Evolutionary conservation across 73 alveolate genomes (phyloP), one percentile per base, ranked within the genome.

Genomic region (Stentor roeselii): DNA sequence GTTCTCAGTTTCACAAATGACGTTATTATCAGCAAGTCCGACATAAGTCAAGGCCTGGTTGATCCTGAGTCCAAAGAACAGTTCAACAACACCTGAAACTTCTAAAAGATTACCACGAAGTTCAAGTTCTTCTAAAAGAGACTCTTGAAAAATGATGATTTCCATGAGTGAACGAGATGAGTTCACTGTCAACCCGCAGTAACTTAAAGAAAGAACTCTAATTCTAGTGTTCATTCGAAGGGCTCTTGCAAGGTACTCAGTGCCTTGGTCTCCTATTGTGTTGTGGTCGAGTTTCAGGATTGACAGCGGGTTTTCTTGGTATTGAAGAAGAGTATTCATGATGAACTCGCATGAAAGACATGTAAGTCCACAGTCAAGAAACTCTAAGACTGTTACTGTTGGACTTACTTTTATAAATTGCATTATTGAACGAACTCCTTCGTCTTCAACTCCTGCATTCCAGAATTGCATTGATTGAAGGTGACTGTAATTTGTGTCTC

Each of bases 231-330:
- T 87, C 75, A 60, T 74, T 35, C 91, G 84, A 38, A 87, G 59
- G 78, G 80, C 87, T 34, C 85, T 87, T 84, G 88, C 60, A 74
- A 87, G 78, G 41, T 87, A 67, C 59, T 77, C 76, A 42, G 82
- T 42, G 31, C 92, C 92, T 59, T 87, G 84, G 36, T 87, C 83
- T n/a, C 92, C 90, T 60, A 87, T 78, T 38, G 59, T 60, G 82
- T 87, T 87, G 82, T 87, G 88, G 82, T 87, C 92, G 21, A 87
- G 75, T 0, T 85, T 87, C 36, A 87, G 75, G 6, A 87, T 83
- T 50, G 78, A 78, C 60, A 87, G 74, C 36, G 77, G 78, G 50
- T 87, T 78, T 39, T 84, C 86, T 14, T 75, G 67, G 6, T 50
- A 11, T 50, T 6, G 30, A 11, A 35, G 38, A 14, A 61, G 38